Evolutionary conservation across 768 basidiomycete genomes (phyloP), one percentile per base, ranked within the genome.

Genomic region (Leccinum obscurum): DNA sequence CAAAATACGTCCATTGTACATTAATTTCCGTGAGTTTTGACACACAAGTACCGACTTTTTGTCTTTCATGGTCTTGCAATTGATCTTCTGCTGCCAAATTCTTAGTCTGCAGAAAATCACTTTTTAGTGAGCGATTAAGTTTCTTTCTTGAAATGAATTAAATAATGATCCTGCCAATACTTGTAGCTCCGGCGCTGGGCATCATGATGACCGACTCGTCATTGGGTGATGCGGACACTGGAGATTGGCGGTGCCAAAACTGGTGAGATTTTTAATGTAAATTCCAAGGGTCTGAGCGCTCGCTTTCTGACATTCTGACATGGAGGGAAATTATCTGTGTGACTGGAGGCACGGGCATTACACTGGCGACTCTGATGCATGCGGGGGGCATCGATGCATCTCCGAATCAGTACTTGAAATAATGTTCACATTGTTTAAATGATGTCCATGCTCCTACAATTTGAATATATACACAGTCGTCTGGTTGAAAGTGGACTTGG

Each of bases 141-240:
- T 35, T 15, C 20, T 37, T 15, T 26, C 24, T 8, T 32, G 30
- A 22, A 53, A 53, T 14, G 11, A 39, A 39, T 6, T 7, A 37
- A 4, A 20, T 32, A 10, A 30, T 30, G 28, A 20, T 52, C 51
- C 55, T 15, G 55, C 55, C 54, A 57, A 57, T 30, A 57, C 57
- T 52, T 14, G 28, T 17, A 62, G 52, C 10, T 22, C 30, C 14
- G 41, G 39, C 14, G 39, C 34, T 35, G 34, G 34, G 34, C 34
- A 11, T 6, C 34, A 6, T 24, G 3, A 2, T 20, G 10, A 41
- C 39, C 39, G 8, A 37, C 6, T 11, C 11, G 37, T 39, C 37
- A 9, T 39, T 39, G 39, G 39, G 39, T 39, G 39, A 39, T 39
- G 8, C 17, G 17, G 11, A 17, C 44, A 46, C 44, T 10, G 44